These are phyloP conservation scores for Populus trichocarpa DNA, from an alignment of 441 rosid genomes.

Conservation along the genomic window DNA sequence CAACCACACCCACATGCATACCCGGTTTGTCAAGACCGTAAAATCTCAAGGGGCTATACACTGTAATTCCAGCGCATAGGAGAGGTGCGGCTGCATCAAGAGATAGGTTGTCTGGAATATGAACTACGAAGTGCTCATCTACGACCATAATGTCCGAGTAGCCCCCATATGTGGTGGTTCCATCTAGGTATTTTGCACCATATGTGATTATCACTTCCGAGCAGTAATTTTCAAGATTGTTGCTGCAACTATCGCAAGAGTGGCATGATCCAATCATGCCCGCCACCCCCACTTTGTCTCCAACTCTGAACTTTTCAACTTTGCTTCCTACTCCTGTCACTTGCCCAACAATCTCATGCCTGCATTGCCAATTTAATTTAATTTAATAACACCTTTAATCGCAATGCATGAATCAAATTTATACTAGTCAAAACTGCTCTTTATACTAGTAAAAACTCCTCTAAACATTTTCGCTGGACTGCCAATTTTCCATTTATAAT, in stretches of 20 bases:
- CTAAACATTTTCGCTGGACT: too few relatives aligned
- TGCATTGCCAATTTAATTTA: neutral
- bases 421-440: too few relatives aligned
- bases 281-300: constrained; percentile 45
- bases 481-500: too few relatives aligned
- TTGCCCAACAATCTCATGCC: constrained; percentile 29
- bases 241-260: constrained; percentile 31
- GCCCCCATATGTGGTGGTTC: constrained; percentile 41
- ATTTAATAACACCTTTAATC: too few relatives aligned
- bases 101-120: constrained; percentile 34
- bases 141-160: constrained; percentile 39
- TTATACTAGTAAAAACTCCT: neutral
- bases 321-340: constrained; percentile 28
- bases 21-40: constrained; percentile 40
- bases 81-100: constrained; percentile 45
- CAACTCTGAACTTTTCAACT: constrained; percentile 34
- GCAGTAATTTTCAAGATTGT: constrained; percentile 45
- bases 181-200: constrained; percentile 24
- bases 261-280: constrained; percentile 39
- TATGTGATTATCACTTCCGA: constrained; percentile 21
- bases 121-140: constrained; percentile 36
- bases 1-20: constrained; percentile 43
- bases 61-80: constrained; percentile 53
- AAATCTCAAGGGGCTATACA: constrained; percentile 49
- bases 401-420: too few relatives aligned